These are phyloP conservation scores for Psidium friedrichsthalianum DNA, from an alignment of 345 rosid genomes.

Conservation along the genomic window DNA sequence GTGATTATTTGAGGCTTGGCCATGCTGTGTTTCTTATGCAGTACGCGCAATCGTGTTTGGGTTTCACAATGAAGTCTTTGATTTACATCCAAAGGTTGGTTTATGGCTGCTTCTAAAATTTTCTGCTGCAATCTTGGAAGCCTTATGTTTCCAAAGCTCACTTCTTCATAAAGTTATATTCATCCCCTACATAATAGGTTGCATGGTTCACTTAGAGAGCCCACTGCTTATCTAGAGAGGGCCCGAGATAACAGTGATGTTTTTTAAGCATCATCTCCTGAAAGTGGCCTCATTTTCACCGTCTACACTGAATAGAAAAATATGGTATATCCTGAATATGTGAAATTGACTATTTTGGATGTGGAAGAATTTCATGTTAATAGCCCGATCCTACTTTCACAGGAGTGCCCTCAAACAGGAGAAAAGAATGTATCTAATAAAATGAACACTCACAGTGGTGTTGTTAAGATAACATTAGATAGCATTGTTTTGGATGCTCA, in stretches of 20 bases:
- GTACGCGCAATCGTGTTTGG: constrained; percentile 95
- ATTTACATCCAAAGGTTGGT: constrained; percentile 83
- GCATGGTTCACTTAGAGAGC: background rate
- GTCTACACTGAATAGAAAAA: background rate
- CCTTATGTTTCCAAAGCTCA: background rate
- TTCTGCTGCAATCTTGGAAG: background rate
- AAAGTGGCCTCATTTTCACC: background rate
- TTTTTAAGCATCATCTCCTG: background rate
- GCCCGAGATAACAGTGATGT: background rate
- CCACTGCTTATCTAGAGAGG: background rate
- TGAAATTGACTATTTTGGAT: background rate
- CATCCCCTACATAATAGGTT: background rate
- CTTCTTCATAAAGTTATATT: background rate
- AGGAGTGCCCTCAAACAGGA: background rate
- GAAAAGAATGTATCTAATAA: background rate
- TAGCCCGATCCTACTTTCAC: background rate
- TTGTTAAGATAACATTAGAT: background rate
- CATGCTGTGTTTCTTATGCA: constrained; percentile 12
- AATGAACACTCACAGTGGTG: background rate
- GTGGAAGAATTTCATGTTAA: background rate
- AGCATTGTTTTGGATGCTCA: background rate
- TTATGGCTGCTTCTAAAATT: background rate
- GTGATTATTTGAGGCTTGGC: background rate
- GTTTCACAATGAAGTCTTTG: constrained; percentile 71
- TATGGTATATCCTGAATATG: background rate